Conservation (phyloP, 169 alveolate genomes). For the Perkinsus chesapeaki region DNA sequence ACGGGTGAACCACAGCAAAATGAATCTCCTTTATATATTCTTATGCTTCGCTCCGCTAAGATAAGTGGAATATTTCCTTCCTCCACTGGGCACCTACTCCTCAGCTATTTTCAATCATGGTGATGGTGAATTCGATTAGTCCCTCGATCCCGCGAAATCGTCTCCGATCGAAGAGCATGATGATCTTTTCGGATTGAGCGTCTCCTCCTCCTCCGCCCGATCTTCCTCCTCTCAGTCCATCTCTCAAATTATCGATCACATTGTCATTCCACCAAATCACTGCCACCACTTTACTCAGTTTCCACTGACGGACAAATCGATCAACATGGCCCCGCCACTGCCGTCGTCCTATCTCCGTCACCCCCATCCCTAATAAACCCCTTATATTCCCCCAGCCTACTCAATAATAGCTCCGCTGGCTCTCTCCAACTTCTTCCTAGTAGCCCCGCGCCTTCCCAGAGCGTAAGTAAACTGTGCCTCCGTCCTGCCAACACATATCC, state of each 20-base stretch:
- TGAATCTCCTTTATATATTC: too few relatives aligned
- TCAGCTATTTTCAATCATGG: background rate
- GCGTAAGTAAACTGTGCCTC: constrained; percentile 32
- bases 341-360: background rate
- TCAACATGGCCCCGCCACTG: background rate
- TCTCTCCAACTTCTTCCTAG: constrained; percentile 30
- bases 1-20: background rate
- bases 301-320: background rate
- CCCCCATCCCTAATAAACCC: background rate
- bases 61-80: background rate
- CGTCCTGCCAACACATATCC: background rate
- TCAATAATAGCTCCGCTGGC: constrained; percentile 38
- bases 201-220: background rate
- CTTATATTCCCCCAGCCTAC: constrained; percentile 19
- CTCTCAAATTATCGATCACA: background rate
- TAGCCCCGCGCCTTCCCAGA: constrained; percentile 35
- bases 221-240: background rate
- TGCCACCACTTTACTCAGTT: background rate
- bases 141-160: background rate
- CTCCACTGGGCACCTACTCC: background rate
- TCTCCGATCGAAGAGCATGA: background rate
- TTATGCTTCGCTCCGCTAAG: background rate
- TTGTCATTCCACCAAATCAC: background rate
- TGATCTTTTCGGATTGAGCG: background rate
- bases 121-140: background rate